Evolutionary conservation across 768 basidiomycete genomes (phyloP).

Genomic region (Hericium rajendrae): DNA sequence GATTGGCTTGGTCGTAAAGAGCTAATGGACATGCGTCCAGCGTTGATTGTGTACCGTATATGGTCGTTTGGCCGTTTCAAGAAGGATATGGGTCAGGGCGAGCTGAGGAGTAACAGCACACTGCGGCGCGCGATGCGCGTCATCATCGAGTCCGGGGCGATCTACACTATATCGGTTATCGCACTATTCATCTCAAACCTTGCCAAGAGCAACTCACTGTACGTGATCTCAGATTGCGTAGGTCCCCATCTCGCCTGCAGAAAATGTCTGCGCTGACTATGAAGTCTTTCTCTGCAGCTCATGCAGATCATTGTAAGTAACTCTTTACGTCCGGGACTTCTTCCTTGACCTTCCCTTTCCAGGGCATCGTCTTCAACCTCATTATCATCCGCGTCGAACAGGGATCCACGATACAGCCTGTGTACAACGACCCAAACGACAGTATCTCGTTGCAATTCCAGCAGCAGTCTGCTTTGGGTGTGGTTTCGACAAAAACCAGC

Average conservation of each 20-base stretch:
- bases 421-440: no score
- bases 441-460: no score
- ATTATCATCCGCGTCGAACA: conserved; percentile 21
- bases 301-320: neutral
- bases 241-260: neutral
- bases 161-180: conserved; percentile 18
- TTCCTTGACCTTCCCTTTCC: no score
- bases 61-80: neutral
- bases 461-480: no score
- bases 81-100: neutral
- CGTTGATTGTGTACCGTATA: neutral
- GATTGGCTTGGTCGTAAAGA: no score
- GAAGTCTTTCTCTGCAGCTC: neutral
- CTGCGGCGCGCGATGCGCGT: conserved; percentile 16
- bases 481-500: no score
- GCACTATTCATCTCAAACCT: conserved; percentile 15
- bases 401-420: no score
- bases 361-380: conserved; percentile 20
- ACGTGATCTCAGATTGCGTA: conserved; percentile 18
- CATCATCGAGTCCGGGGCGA: conserved; percentile 22
- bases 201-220: conserved; percentile 17
- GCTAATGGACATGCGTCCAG: no score
- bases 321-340: no score
- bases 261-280: no score
- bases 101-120: neutral